These are phyloP conservation scores for Solanum ossicruentum DNA, from an alignment of 257 asterid genomes.

Conservation along the genomic window DNA sequence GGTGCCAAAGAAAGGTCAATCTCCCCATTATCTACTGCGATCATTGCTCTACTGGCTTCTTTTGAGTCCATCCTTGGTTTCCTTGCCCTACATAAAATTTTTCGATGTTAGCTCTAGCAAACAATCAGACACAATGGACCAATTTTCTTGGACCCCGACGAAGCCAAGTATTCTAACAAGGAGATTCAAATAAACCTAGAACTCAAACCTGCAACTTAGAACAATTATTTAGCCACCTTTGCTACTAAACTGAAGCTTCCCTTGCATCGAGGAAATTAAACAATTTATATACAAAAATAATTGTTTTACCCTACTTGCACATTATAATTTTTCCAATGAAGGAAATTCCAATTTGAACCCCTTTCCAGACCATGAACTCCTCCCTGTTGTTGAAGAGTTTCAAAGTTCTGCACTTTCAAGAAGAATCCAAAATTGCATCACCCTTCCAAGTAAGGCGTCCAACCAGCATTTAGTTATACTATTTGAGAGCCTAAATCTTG, in stretches of 20 bases:
- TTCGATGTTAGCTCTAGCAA: not conserved
- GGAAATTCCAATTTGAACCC: not conserved
- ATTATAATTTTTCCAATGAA: not conserved
- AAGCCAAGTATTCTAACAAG: not conserved
- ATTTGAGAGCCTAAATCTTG: not conserved
- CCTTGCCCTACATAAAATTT: conserved; percentile 20
- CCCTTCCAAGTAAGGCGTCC: not conserved
- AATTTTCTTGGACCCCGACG: not conserved
- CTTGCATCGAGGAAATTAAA: not conserved
- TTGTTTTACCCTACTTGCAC: not conserved
- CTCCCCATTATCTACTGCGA: not conserved
- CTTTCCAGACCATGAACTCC: not conserved
- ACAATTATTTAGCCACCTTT: not conserved
- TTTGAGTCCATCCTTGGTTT: conserved; percentile 20
- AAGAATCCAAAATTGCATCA: not conserved
- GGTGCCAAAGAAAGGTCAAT: not conserved
- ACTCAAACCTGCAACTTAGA: not conserved
- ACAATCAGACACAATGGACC: not conserved
- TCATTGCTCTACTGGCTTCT: conserved; percentile 15
- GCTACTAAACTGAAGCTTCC: not conserved
- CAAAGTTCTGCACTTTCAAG: not conserved
- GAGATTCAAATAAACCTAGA: not conserved
- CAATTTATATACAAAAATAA: not conserved
- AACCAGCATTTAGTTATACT: not conserved
- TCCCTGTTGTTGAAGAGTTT: not conserved